Base-by-base conservation (phyloP, 177 flowering plant genomes). In the Vitis hybrid region DNA sequence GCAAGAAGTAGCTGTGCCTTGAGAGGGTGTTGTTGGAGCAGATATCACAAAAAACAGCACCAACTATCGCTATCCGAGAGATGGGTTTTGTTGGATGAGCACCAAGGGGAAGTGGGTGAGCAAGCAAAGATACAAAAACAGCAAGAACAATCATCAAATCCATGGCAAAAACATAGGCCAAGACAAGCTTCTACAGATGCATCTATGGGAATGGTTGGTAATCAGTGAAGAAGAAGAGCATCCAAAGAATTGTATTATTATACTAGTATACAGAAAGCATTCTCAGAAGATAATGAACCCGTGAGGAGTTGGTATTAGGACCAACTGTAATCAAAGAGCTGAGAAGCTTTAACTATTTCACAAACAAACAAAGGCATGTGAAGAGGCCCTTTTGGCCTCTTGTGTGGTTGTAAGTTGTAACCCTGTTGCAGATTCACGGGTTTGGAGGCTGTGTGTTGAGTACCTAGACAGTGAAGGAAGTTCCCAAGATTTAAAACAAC, bases 1-100 rank as follows among this genome's bases (percentile, higher is more conserved):
- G 88, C 72, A 89, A 72, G 85, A 89, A 91, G 83, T 88, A 91
- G 84, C 90, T 88, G 73, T 87, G 85, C 62, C 65, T 82, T 9
- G 92, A 81, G 83, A 89, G 83, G 64, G 79, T 76, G 72, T 91
- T 87, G 76, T 72, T 85, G 68, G 85, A 84, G 76, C 97, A 91
- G 50, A 78, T 79, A 70, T 91, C 94, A 71, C 97, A 90, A 35
- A 78, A 90, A 24, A 91, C 97, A 56, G 75, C 79, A 18, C 95
- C 95, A 70, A 83, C 77, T 12, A 90, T 88, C 11, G 82, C 81
- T 75, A 88, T 80, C 58, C 75, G 81, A 3, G 95, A 74, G 49
- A 68, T 56, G 35, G 71, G 71, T 8, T 52, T 66, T 59, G 67
- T 16, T 64, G 81, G 52, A 51, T 71, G 59, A 21, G 78, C 69